A percentile compares a stretch with the other conserved stretches of the same genome.
Conservation (phyloP, 2,329 filamentous ascomycete species). For the Zymoseptoria tritici region DNA sequence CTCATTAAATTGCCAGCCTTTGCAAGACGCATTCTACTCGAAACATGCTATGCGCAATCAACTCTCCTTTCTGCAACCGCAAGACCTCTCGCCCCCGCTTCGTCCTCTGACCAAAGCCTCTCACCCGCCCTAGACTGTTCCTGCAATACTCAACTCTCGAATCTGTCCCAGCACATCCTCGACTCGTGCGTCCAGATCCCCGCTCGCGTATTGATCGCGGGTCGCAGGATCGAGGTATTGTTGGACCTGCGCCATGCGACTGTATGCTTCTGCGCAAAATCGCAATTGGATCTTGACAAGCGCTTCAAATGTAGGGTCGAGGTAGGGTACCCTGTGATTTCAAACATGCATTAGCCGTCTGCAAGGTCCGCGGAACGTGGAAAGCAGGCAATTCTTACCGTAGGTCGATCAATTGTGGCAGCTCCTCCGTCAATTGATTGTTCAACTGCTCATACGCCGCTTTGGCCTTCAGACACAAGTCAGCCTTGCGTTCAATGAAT, state of each 20-base stretch:
- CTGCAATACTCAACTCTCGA: conserved; percentile 85
- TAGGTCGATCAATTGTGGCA: conserved; percentile 93
- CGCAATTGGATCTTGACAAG: conserved; percentile 96
- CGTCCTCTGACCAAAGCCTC: too few relatives aligned
- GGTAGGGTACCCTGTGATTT: conserved; percentile 63
- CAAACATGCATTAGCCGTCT: not conserved
- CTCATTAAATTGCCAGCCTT: too few relatives aligned
- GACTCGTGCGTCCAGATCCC: conserved; percentile 81
- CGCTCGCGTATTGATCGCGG: conserved; percentile 89
- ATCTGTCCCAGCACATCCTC: conserved; percentile 97
- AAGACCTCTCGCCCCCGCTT: not conserved
- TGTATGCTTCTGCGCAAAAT: conserved; percentile 97
- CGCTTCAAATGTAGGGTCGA: conserved; percentile 94
- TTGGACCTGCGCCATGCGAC: conserved; percentile 96
- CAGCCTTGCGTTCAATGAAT: conserved; percentile 25
- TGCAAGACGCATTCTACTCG: not conserved
- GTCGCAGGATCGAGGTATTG: conserved; percentile 96
- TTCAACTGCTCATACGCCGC: conserved; percentile 93
- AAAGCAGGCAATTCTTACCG: conserved; percentile 37
- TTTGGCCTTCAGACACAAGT: conserved; percentile 50
- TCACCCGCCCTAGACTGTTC: conserved; percentile 46
- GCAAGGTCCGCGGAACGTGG: not conserved
- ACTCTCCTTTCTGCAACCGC: not conserved
- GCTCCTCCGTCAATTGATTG: conserved; percentile 84
- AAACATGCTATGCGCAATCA: not conserved